Evolutionary conservation across 805 yeast genomes (phyloP).

Genomic region (Tetrapisispora nanseiensis): DNA sequence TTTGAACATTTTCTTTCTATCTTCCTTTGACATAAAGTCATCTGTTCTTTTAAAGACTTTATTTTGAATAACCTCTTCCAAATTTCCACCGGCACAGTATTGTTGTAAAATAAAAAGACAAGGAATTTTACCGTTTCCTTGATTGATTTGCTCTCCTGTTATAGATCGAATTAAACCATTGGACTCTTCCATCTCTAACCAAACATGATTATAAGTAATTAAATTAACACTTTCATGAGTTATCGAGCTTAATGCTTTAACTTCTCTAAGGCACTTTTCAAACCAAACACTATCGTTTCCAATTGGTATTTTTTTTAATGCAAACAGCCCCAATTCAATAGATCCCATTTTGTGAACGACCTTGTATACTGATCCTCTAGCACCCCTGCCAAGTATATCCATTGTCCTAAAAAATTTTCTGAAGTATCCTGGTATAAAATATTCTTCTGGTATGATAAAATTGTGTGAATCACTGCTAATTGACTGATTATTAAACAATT

Average conservation of each 20-base stretch:
- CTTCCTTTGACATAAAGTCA: constrained; percentile 20
- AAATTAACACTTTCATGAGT: constrained; percentile 48
- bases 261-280: constrained; percentile 65
- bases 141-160: constrained; percentile 10
- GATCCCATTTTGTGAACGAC: constrained; percentile 70
- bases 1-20: constrained; percentile 31
- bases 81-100: constrained; percentile 80
- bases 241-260: constrained; percentile 48
- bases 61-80: constrained; percentile 52
- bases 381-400: constrained; percentile 65
- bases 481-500: not conserved
- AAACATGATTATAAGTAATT: constrained; percentile 81
- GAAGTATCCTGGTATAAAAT: constrained; percentile 79
- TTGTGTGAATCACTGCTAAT: not conserved
- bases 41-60: constrained; percentile 30
- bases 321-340: constrained; percentile 68
- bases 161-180: constrained; percentile 23
- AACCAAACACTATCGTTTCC: constrained; percentile 68
- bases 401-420: constrained; percentile 56
- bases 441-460: constrained; percentile 36
- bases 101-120: constrained; percentile 78
- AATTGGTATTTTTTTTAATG: constrained; percentile 74
- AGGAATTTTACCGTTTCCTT: constrained; percentile 33
- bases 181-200: constrained; percentile 65
- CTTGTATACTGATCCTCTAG: constrained; percentile 74